These are phyloP conservation scores for Fulvia fulva DNA, from an alignment of 2,329 filamentous ascomycete genomes.

Conservation along the genomic window DNA sequence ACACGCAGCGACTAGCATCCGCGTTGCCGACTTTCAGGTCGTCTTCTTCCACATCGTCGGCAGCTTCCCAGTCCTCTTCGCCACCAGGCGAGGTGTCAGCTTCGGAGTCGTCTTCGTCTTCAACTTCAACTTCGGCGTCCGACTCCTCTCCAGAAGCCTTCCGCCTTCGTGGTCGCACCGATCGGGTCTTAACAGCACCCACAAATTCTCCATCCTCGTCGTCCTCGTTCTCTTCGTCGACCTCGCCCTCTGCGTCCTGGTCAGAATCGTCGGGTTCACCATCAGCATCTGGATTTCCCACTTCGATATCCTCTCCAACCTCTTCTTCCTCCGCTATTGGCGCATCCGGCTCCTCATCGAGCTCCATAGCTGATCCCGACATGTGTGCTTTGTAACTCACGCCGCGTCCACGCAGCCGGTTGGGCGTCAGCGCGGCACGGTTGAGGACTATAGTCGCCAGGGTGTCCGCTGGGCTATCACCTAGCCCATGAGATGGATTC, in stretches of 20 bases:
- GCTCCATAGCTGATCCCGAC: constrained; percentile 20
- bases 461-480: constrained; percentile 18
- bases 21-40: constrained; percentile 48
- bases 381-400: constrained; percentile 28
- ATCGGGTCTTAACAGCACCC: constrained; percentile 36
- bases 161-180: constrained; percentile 32
- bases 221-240: constrained; percentile 46
- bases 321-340: constrained; percentile 29
- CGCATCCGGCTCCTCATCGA: constrained; percentile 25
- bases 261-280: constrained; percentile 36
- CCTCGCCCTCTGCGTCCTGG: constrained; percentile 49
- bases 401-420: constrained; percentile 32
- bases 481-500: constrained; percentile 20
- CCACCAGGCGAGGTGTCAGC: constrained; percentile 49
- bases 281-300: constrained; percentile 37
- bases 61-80: constrained; percentile 52
- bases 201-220: constrained; percentile 43
- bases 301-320: constrained; percentile 29
- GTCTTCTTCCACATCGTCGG: constrained; percentile 55
- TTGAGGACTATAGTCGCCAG: constrained; percentile 34
- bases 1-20: constrained; percentile 62
- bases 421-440: constrained; percentile 30
- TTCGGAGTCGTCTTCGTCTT: constrained; percentile 31
- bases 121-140: constrained; percentile 38
- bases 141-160: constrained; percentile 32